phyloP scores from a whole-genome alignment of 1,139 yeast genomes.

The Zygoascus meyerae region DNA sequence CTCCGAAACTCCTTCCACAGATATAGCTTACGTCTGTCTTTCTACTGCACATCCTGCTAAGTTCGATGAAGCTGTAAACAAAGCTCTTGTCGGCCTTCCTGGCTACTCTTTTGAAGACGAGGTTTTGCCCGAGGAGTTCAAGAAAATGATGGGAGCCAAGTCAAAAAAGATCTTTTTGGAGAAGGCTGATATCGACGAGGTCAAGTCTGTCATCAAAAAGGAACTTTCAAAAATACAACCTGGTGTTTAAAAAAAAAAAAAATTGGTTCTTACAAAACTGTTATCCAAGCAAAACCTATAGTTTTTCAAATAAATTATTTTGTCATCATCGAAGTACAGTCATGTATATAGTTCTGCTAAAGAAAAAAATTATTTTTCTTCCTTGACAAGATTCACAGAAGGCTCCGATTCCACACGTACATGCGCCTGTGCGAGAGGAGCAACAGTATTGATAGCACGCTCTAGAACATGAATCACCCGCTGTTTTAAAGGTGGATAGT shows the following conservation, averaged over 20 bases:
- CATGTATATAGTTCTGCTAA: neutral
- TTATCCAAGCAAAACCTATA: neutral
- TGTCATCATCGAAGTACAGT: neutral
- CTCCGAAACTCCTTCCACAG: conserved; percentile 39
- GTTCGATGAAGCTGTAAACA: conserved; percentile 90
- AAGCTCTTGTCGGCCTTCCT: conserved; percentile 57
- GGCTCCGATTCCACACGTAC: neutral
- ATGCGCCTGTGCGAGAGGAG: conserved; percentile 52
- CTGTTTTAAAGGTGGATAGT: conserved; percentile 69
- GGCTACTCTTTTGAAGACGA: conserved; percentile 82
- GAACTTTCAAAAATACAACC: conserved; percentile 32
- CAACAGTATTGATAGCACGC: conserved; percentile 73
- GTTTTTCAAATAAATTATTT: neutral
- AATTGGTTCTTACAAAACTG: neutral
- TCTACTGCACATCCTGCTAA: conserved; percentile 99
- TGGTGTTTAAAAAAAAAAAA: neutral
- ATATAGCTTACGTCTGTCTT: conserved; percentile 61
- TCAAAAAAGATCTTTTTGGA: conserved; percentile 75
- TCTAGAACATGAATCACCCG: conserved; percentile 76
- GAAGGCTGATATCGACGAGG: conserved; percentile 62
- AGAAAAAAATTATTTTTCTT: neutral
- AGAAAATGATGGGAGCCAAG: conserved; percentile 60
- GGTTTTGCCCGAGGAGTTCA: conserved; percentile 85
- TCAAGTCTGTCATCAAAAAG: conserved; percentile 68
- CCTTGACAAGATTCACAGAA: conserved; percentile 10